A percentile compares a stretch with the other conserved stretches of the same genome.
phyloP scores from a whole-genome alignment of 2,329 filamentous ascomycete genomes.

The Mariannaea sp. region DNA sequence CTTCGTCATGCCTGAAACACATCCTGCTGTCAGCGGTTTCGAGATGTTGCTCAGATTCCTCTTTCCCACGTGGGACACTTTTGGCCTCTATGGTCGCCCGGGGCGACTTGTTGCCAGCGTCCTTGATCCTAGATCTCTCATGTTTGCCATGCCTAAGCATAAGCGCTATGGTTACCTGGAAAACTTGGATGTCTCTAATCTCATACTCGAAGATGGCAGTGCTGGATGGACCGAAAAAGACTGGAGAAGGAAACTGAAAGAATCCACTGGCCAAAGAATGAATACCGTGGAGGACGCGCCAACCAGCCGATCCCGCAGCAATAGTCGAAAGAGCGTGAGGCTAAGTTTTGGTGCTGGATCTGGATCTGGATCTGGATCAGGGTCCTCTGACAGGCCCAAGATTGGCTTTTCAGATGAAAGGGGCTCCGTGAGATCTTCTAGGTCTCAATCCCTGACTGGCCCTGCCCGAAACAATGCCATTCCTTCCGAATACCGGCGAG shows the following conservation, averaged over 20 bases:
- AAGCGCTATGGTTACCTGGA: constrained; percentile 90
- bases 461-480: constrained; percentile 56
- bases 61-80: constrained; percentile 93
- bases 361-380: constrained; percentile 35
- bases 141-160: constrained; percentile 97
- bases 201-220: constrained; percentile 81
- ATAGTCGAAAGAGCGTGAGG: constrained; percentile 62
- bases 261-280: constrained; percentile 82
- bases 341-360: constrained; percentile 52
- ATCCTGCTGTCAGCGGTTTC: constrained; percentile 89
- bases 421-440: constrained; percentile 55
- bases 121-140: constrained; percentile 84
- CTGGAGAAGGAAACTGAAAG: constrained; percentile 89
- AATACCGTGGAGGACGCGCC: constrained; percentile 61
- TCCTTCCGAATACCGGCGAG: constrained; percentile 49
- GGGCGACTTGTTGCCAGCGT: constrained; percentile 85
- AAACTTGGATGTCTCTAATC: constrained; percentile 77
- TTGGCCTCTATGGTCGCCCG: constrained; percentile 87
- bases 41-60: constrained; percentile 94
- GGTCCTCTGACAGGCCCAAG: constrained; percentile 45
- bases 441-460: constrained; percentile 55
- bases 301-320: constrained; percentile 53
- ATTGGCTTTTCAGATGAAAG: constrained; percentile 65
- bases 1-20: constrained; percentile 95
- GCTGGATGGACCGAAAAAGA: constrained; percentile 80